These are phyloP conservation scores for Bruguiera gymnorhiza DNA, from an alignment of 345 rosid genomes.

Conservation along the genomic window DNA sequence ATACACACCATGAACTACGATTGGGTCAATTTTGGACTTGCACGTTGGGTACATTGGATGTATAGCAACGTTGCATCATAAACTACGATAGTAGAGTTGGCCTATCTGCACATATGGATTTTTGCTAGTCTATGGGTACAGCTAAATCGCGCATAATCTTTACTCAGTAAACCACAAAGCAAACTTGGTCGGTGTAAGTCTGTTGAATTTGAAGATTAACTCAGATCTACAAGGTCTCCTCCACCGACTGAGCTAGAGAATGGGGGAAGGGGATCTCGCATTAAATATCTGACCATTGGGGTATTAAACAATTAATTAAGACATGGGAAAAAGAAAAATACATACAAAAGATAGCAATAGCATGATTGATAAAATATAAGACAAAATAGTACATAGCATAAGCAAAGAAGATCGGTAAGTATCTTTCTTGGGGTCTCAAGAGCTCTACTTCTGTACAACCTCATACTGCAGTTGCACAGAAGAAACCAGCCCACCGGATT, in stretches of 20 bases:
- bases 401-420: slow-evolving; percentile 9
- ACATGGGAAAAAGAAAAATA: too few relatives aligned
- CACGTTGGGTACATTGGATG: too few relatives aligned
- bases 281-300: neutral
- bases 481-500: slow-evolving; percentile 16
- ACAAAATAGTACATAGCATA: slow-evolving; percentile 14
- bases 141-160: neutral
- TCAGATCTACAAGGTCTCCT: neutral
- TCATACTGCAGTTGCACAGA: slow-evolving; percentile 1
- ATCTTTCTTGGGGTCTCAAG: slow-evolving; percentile 32
- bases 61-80: too few relatives aligned
- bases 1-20: too few relatives aligned
- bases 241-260: slow-evolving; percentile 17
- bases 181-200: neutral
- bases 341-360: too few relatives aligned
- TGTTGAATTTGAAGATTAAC: neutral
- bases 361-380: neutral
- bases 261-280: neutral
- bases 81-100: neutral
- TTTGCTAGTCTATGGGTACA: neutral
- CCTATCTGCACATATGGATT: neutral
- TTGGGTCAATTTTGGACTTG: too few relatives aligned
- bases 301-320: neutral
- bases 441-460: neutral
- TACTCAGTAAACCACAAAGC: neutral